These are phyloP conservation scores for Nakaseomyces kungkrabaensis DNA, from an alignment of 1,139 yeast species.

Conservation along the genomic window DNA sequence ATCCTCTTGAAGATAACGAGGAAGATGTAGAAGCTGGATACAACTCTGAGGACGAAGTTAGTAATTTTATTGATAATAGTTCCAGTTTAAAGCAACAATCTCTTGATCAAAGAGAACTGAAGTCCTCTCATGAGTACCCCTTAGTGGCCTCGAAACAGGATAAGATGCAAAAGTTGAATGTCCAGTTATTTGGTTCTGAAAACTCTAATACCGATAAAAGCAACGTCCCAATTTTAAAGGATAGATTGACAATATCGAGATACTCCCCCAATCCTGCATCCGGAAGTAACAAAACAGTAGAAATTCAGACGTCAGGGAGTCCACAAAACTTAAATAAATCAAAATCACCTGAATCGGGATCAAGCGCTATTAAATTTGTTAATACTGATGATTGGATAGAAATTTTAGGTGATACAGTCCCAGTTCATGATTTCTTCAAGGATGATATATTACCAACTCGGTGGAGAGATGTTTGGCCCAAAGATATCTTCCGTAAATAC, in stretches of 20 bases:
- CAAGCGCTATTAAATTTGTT: not conserved
- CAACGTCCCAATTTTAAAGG: not conserved
- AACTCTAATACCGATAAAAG: not conserved
- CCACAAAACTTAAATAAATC: not conserved
- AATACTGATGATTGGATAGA: slow-evolving; percentile 1
- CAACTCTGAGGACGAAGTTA: not conserved
- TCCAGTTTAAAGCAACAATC: not conserved
- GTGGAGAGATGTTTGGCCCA: slow-evolving; percentile 87
- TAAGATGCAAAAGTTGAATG: not conserved
- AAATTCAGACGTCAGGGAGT: not conserved
- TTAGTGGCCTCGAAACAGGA: not conserved
- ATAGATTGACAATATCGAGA: not conserved
- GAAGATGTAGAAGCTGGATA: not conserved
- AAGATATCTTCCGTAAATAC: slow-evolving; percentile 49
- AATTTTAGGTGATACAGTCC: slow-evolving; percentile 36
- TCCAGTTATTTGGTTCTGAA: not conserved
- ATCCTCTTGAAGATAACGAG: not conserved
- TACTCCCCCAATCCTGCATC: not conserved
- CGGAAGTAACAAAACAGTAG: not conserved
- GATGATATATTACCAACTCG: slow-evolving; percentile 46
- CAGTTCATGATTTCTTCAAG: slow-evolving; percentile 38
- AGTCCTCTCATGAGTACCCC: not conserved
- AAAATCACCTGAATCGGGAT: not conserved
- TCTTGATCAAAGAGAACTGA: not conserved
- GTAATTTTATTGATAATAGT: not conserved